These are phyloP conservation scores for Sporothrix humicola DNA, from an alignment of 2,329 filamentous ascomycete genomes.

Conservation along the genomic window DNA sequence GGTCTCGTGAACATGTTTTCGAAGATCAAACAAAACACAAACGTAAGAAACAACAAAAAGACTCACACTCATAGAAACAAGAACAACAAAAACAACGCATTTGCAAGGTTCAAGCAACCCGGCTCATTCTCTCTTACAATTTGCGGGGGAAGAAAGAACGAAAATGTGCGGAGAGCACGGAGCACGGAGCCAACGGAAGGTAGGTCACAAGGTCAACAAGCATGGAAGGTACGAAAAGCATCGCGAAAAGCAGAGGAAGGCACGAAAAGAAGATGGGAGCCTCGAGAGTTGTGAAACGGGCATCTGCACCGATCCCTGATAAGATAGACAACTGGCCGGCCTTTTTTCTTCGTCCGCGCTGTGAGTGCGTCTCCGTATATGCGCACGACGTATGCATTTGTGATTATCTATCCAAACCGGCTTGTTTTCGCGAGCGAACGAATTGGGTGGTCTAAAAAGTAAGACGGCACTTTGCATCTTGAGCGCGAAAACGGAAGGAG, in stretches of 20 bases:
- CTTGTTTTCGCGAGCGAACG: slow-evolving; percentile 5
- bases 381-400: neutral
- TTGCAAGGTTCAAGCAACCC: slow-evolving; percentile 3
- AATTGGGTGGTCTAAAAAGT: neutral
- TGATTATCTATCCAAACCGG: slow-evolving; percentile 9
- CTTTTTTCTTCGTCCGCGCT: neutral
- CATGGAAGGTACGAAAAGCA: slow-evolving; percentile 11
- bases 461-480: slow-evolving; percentile 11
- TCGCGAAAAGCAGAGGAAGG: slow-evolving; percentile 4
- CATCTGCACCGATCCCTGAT: neutral
- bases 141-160: neutral
- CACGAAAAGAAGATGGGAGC: slow-evolving; percentile 13
- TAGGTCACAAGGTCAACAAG: slow-evolving; percentile 8
- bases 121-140: slow-evolving; percentile 4
- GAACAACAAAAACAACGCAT: slow-evolving; percentile 13
- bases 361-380: neutral
- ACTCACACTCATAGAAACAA: neutral
- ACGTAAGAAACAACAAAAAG: neutral
- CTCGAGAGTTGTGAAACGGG: slow-evolving; percentile 20
- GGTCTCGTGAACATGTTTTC: slow-evolving; percentile 16
- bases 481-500: neutral
- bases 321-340: slow-evolving; percentile 27
- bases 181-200: neutral
- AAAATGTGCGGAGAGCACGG: slow-evolving; percentile 5
- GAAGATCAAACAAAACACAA: neutral